These are phyloP conservation scores for Phytopythium kandeliae DNA, from an alignment of 352 stramenopile species.

Conservation along the genomic window DNA sequence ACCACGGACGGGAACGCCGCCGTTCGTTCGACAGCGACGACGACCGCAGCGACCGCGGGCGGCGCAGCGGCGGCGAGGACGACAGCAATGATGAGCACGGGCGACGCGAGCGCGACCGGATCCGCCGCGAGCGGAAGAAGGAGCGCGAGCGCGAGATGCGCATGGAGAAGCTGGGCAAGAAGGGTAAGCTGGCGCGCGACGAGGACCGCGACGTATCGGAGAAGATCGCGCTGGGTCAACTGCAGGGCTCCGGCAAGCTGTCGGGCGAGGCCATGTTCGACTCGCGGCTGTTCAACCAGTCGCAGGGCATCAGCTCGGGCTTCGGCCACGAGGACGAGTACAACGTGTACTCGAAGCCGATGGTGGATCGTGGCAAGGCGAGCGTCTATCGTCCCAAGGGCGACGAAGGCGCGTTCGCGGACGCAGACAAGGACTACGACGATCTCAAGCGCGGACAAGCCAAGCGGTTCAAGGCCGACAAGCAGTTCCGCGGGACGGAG, in stretches of 20 bases:
- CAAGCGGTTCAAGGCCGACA: constrained; percentile 88
- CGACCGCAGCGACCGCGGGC: constrained; percentile 8
- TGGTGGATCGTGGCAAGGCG: constrained; percentile 91
- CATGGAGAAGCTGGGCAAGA: constrained; percentile 92
- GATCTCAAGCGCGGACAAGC: constrained; percentile 81
- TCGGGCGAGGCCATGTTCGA: constrained; percentile 93
- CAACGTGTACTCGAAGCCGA: constrained; percentile 96
- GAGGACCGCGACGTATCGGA: constrained; percentile 97
- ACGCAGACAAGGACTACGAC: constrained; percentile 88
- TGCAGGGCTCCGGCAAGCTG: constrained; percentile 84
- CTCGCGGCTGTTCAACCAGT: constrained; percentile 98
- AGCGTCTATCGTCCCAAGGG: constrained; percentile 89
- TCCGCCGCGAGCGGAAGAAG: constrained; percentile 90
- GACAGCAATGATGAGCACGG: constrained; percentile 39
- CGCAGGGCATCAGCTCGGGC: constrained; percentile 91
- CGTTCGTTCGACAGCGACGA: constrained; percentile 15
- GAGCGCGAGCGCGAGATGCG: constrained; percentile 94
- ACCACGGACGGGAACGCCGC: constrained; percentile 9
- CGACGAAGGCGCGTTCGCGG: constrained; percentile 76
- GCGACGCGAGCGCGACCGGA: constrained; percentile 48
- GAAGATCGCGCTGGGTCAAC: constrained; percentile 97
- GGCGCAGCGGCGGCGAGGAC: constrained; percentile 11
- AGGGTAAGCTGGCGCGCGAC: constrained; percentile 91
- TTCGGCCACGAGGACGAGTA: constrained; percentile 98
- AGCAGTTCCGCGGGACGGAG: constrained; percentile 83